Evolutionary conservation across 202 grass and related monocot species (phyloP).

Genomic region (Setaria italica): DNA sequence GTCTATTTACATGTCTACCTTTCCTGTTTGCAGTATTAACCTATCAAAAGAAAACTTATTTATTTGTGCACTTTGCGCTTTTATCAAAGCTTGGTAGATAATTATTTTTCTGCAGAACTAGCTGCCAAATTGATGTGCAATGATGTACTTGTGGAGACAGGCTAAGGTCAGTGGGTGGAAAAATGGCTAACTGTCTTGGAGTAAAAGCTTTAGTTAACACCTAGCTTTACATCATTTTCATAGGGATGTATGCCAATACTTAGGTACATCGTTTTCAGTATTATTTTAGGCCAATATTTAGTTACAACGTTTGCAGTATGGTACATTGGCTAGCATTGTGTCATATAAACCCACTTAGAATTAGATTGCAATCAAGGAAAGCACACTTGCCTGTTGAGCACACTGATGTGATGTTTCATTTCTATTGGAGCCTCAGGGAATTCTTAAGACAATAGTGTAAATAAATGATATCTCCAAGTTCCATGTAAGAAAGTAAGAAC

Average conservation of each 20-base stretch:
- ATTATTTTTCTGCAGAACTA: slow-evolving; percentile 22
- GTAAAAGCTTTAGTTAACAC: slow-evolving; percentile 27
- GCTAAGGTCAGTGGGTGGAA: not conserved
- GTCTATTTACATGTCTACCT: slow-evolving; percentile 9
- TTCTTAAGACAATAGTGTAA: not conserved
- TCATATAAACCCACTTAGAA: slow-evolving; percentile 3
- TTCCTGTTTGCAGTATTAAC: slow-evolving; percentile 14
- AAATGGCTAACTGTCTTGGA: slow-evolving; percentile 15
- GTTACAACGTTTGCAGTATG: slow-evolving; percentile 24
- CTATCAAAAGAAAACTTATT: slow-evolving; percentile 3
- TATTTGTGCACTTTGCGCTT: not conserved
- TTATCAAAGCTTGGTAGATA: slow-evolving; percentile 11
- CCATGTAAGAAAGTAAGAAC: not conserved
- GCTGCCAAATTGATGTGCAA: slow-evolving; percentile 9
- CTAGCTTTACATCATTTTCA: slow-evolving; percentile 32
- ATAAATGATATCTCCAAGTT: not conserved
- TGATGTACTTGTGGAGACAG: not conserved
- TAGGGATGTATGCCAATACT: not conserved
- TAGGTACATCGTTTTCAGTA: slow-evolving; percentile 20
- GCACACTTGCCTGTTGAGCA: not conserved
- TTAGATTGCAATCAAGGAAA: slow-evolving; percentile 32
- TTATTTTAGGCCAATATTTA: not conserved
- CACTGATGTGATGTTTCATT: not conserved
- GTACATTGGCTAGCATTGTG: not conserved
- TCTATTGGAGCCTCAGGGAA: not conserved